Base-by-base conservation (phyloP, 768 basidiomycete species). In the Tylopilus rubrobrunneus region DNA sequence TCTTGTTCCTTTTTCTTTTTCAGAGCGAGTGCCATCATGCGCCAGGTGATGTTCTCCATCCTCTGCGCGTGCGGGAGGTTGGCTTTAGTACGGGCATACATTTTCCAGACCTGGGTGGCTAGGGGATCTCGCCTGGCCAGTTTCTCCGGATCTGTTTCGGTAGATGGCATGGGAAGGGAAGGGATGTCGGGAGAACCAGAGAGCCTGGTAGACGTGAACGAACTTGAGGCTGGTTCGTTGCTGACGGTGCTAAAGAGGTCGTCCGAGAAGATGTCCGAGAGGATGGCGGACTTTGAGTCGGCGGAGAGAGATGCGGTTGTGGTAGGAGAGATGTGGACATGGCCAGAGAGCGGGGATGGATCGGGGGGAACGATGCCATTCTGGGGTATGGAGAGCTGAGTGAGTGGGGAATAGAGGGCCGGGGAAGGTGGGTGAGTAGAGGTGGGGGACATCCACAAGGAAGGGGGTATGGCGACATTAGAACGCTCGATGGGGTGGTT, bases 21-120 rank as follows among this genome's bases (percentile, higher is more conserved):
- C 52, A 99, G 74, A 12, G 90, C 92, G 67, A 99, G 75, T 25
- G 94, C 89, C 95, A 98, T 98, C 93, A 98, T 91, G 55, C 97
- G 76, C 96, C 96, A 98, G 1, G 95, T 97, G 51, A 98, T 70
- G 67, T 98, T 98, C 74, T 98, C 97, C 92, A 99, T 94, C 65
- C 95, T 76, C 71, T 94, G 91, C 0, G 89, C 92, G 66, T 96
- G 92, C 29, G 95, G 93, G 52, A 96, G 73, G 31, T 79, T 81
- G n/a, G 87, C 89, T 73, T 93, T 94, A 44, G 88, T 89, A 56
- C 89, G 84, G 34, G 92, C 85, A 65, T 91, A 98, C 82, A 98
- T 89, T 75, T 87, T 92, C 96, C 96, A 98, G 29, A 98, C 89
- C 73, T 98, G 93, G 1, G 95, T 89, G 1, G 93, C 93, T 21